Conservation (phyloP, 495 filamentous ascomycete species). For the Penicillium fimorum region DNA sequence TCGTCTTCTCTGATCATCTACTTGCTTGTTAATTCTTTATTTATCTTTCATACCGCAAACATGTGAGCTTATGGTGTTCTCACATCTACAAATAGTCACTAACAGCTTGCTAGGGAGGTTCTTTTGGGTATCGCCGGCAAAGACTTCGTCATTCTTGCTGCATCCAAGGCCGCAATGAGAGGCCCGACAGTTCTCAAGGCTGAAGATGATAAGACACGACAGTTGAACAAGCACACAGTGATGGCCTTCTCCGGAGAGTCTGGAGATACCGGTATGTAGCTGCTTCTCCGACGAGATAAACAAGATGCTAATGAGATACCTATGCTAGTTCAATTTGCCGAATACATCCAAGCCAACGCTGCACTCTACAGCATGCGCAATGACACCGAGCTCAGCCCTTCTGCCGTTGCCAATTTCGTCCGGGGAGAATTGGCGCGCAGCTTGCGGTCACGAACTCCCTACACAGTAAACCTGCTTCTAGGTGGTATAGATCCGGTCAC, state of each 20-base stretch:
- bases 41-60: conserved; percentile 21
- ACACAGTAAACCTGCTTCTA: conserved; percentile 92
- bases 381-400: conserved; percentile 81
- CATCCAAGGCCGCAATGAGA: conserved; percentile 96
- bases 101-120: conserved; percentile 73
- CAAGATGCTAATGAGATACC: conserved; percentile 17
- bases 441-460: conserved; percentile 86
- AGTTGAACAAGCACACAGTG: conserved; percentile 85
- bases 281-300: conserved; percentile 9
- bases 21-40: conserved; percentile 11
- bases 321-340: conserved; percentile 88
- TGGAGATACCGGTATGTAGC: conserved; percentile 80
- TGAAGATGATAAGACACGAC: conserved; percentile 91
- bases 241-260: conserved; percentile 98
- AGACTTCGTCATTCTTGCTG: conserved; percentile 97
- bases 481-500: conserved; percentile 89
- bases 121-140: conserved; percentile 96
- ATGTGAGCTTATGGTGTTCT: conserved; percentile 29
- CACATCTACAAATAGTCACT: conserved; percentile 12
- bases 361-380: conserved; percentile 99
- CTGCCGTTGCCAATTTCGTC: conserved; percentile 86
- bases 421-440: conserved; percentile 87
- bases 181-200: conserved; percentile 95
- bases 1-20: conserved; percentile 18
- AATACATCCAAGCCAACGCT: conserved; percentile 98